Percentiles rank a stretch among this genome's conserved stretches.
Evolutionary conservation across 768 basidiomycete genomes (phyloP).

Genomic region (Termitomyces titanicus): DNA sequence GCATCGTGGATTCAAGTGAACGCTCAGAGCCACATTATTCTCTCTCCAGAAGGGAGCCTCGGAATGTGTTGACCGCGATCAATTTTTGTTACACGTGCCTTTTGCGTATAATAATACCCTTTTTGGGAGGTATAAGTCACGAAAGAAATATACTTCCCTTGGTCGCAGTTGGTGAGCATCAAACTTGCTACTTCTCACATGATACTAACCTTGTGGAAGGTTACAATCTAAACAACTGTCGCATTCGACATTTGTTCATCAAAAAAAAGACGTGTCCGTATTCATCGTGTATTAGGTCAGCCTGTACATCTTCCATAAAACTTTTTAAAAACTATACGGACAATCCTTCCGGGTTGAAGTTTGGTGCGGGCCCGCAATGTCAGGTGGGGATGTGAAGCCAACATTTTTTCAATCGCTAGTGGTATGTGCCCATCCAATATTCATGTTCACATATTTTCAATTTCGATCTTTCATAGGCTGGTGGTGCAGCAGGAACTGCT

Average conservation of each 20-base stretch:
- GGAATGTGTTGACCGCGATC: not conserved
- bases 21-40: not conserved
- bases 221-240: not conserved
- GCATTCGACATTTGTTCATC: not conserved
- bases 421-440: constrained; percentile 12
- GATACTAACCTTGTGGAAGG: too few relatives aligned
- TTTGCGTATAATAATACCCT: too few relatives aligned
- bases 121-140: too few relatives aligned
- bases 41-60: not conserved
- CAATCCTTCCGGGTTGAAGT: not conserved
- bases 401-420: constrained; percentile 28
- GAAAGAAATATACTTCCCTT: not conserved
- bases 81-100: not conserved
- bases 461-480: constrained; percentile 15
- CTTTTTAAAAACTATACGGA: not conserved
- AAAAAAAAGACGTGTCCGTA: too few relatives aligned
- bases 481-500: constrained; percentile 86
- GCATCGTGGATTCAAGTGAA: not conserved
- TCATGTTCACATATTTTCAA: not conserved
- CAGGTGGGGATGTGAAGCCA: constrained; percentile 18
- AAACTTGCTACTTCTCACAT: too few relatives aligned
- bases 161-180: too few relatives aligned
- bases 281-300: not conserved
- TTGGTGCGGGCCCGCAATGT: not conserved
- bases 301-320: not conserved